Conservation (phyloP, 148 eudicot species). For the Rhododendron henanense region DNA sequence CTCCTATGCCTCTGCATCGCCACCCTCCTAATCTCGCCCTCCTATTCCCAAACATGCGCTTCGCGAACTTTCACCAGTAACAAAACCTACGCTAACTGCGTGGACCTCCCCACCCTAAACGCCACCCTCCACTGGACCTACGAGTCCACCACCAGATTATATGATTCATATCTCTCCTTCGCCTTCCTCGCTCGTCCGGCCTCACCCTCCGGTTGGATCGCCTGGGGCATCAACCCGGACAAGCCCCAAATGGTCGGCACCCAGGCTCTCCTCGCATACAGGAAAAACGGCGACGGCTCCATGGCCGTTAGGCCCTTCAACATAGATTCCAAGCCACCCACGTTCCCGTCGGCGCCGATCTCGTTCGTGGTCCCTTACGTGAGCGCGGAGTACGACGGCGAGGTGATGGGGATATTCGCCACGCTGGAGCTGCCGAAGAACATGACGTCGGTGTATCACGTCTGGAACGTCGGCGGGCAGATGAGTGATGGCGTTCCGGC, state of each 20-base stretch:
- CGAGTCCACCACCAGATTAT: neutral
- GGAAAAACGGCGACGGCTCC: neutral
- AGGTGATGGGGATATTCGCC: too few relatives aligned
- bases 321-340: too few relatives aligned
- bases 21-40: neutral
- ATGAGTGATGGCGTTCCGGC: too few relatives aligned
- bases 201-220: neutral
- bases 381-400: too few relatives aligned
- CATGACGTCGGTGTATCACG: too few relatives aligned
- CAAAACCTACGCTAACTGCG: slow-evolving; percentile 18
- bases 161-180: slow-evolving; percentile 11
- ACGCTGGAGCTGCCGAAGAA: too few relatives aligned
- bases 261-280: neutral
- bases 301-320: neutral
- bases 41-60: slow-evolving; percentile 13
- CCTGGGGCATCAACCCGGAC: slow-evolving; percentile 5
- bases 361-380: neutral
- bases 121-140: slow-evolving; percentile 33
- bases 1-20: neutral
- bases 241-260: neutral
- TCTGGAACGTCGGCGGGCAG: too few relatives aligned
- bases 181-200: slow-evolving; percentile 34
- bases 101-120: slow-evolving; percentile 25
- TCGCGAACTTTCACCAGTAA: slow-evolving; percentile 12
- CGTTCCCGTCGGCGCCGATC: neutral